Conservation (phyloP, 2,329 filamentous ascomycete genomes). For the Trichoderma semiorbis region DNA sequence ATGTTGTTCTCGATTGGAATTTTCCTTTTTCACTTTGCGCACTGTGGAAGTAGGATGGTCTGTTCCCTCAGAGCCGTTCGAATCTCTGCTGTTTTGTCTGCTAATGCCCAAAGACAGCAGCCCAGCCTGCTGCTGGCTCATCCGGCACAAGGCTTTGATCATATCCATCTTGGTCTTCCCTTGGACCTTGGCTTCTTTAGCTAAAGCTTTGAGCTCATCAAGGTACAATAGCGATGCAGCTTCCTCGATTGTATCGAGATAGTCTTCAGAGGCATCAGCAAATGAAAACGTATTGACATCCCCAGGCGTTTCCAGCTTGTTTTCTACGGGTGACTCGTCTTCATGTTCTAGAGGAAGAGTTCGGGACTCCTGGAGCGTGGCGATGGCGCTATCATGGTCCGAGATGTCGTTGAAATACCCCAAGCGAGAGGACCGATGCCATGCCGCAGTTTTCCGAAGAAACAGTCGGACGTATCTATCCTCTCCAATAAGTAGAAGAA, state of each 20-base stretch:
- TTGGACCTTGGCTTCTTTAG: conserved; percentile 81
- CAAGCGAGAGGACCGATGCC: conserved; percentile 78
- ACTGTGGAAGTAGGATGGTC: conserved; percentile 30
- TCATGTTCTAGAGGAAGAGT: conserved; percentile 47
- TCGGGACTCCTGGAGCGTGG: conserved; percentile 57
- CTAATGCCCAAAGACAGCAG: conserved; percentile 67
- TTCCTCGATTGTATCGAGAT: conserved; percentile 76
- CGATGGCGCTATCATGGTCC: conserved; percentile 64
- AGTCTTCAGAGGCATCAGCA: conserved; percentile 70
- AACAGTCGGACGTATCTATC: conserved; percentile 85
- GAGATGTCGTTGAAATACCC: conserved; percentile 81
- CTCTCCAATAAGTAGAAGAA: neutral
- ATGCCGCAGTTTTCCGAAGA: conserved; percentile 82
- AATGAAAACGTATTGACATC: conserved; percentile 66
- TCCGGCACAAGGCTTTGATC: conserved; percentile 66
- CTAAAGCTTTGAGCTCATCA: conserved; percentile 80
- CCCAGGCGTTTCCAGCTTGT: conserved; percentile 37
- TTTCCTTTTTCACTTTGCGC: conserved; percentile 26
- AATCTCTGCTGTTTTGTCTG: conserved; percentile 59
- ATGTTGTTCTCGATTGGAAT: conserved; percentile 65
- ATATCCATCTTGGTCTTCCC: conserved; percentile 87
- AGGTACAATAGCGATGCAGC: conserved; percentile 77
- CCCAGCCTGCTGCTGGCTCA: conserved; percentile 71
- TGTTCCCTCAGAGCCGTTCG: conserved; percentile 44
- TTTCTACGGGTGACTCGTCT: conserved; percentile 19